A percentile compares a stretch with the other conserved stretches of the same genome.
Evolutionary conservation across 805 yeast species (phyloP).

Genomic region (Wickerhamomyces sydowiorum): DNA sequence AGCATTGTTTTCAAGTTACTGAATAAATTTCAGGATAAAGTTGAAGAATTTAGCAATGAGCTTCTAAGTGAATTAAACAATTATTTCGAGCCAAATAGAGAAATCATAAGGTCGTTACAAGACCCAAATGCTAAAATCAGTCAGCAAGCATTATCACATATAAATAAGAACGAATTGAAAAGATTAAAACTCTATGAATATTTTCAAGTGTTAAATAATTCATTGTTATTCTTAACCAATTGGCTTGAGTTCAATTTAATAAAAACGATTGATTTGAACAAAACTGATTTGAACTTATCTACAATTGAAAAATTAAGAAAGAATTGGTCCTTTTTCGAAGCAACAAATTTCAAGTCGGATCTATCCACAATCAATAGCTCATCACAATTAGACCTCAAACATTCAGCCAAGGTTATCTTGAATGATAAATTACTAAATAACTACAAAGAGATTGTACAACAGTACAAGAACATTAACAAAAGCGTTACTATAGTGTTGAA

Average conservation of each 20-base stretch:
- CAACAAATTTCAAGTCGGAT: conserved; percentile 20
- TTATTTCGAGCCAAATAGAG: conserved; percentile 20
- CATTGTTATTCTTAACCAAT: conserved; percentile 27
- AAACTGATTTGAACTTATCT: conserved; percentile 20
- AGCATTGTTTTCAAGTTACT: conserved; percentile 17
- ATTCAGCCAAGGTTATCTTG: conserved; percentile 14
- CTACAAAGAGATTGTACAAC: conserved; percentile 9
- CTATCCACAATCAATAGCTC: conserved; percentile 2
- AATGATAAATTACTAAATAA: conserved; percentile 12
- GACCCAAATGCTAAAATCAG: conserved; percentile 2
- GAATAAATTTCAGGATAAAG: conserved; percentile 16
- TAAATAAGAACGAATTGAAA: conserved; percentile 18
- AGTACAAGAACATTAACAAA: conserved; percentile 3
- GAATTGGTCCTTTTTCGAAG: conserved; percentile 35
- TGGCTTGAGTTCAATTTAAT: conserved; percentile 11
- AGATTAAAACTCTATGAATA: conserved; percentile 25
- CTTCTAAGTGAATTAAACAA: conserved; percentile 15
- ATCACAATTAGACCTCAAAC: conserved; percentile 3
- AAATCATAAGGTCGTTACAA: conserved; percentile 6
- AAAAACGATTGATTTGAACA: conserved; percentile 17
- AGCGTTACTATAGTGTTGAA: conserved; percentile 2
- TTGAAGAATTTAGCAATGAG: conserved; percentile 18
- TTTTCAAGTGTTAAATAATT: conserved; percentile 32
- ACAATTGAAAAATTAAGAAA: conserved; percentile 28
- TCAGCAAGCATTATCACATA: conserved; percentile 2